Evolutionary conservation across 164 flowering plant species (phyloP).

Genomic region (Santalum album): DNA sequence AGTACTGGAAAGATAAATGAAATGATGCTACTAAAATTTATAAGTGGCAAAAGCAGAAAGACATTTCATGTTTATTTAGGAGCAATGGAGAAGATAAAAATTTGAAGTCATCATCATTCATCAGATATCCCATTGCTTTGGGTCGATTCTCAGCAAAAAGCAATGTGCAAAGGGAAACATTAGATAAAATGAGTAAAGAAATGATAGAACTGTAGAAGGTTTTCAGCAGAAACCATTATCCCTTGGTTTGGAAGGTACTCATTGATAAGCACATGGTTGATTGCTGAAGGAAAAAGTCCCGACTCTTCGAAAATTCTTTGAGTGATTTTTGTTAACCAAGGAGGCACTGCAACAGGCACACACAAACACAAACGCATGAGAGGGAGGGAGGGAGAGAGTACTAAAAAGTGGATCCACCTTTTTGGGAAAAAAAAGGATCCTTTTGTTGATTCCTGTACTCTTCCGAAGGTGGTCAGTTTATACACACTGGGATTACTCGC

Average conservation of each 20-base stretch:
- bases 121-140: no score
- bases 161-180: background rate
- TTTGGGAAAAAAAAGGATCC: no score
- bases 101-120: no score
- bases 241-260: constrained; percentile 93
- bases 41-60: background rate
- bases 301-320: constrained; percentile 43
- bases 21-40: background rate
- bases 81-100: no score
- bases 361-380: no score
- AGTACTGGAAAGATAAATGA: background rate
- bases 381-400: no score
- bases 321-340: constrained; percentile 64
- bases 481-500: no score
- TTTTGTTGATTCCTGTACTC: no score
- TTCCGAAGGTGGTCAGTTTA: no score
- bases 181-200: background rate
- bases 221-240: constrained; percentile 60
- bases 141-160: no score
- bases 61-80: no score
- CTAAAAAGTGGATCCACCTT: no score
- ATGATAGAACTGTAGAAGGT: background rate
- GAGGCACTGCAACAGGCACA: constrained; percentile 54
- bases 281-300: constrained; percentile 66
- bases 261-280: constrained; percentile 92